Base-by-base conservation (phyloP, 2,329 filamentous ascomycete genomes). In the Fusarium anthophilum region DNA sequence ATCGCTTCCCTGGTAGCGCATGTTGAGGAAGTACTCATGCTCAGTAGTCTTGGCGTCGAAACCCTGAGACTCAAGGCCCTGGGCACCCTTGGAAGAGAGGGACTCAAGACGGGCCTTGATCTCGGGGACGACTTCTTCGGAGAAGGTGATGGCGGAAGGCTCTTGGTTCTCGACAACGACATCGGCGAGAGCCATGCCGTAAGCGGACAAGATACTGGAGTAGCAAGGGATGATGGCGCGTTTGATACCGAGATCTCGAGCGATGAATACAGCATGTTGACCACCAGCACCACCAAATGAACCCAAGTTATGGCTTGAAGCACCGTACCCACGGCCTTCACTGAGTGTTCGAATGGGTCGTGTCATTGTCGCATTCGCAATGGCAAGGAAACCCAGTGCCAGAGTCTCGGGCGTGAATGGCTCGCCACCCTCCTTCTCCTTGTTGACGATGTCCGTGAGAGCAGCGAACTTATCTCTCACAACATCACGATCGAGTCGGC, bases 311-410 rank as follows among this genome's bases (percentile, higher is more conserved):
- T 81, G 79, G 5, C 71, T 76, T 0, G 77, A 74, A 2, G 78
- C 72, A 2, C 73, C 76, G 26, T 78, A 80, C 2, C 79, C 79
- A 1, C 79, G 78, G 3, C 75, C 79, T n/a, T 80, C 79, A 17
- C 75, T 80, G 0, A 80, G 70, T 4, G 77, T 78, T 15, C 79
- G 69, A 22, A 95, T 95, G 0, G 93, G 93, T 38, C 92, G 85
- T 1, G 90, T 91, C 92, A 94, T 94, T 2, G 91, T 90, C 77
- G 92, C 91, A 69, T 94, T 93, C 9, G 92, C 92, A 51, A 94
- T 91, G 60, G 92, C 89, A 74, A 94, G 88, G 77, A 94, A 94
- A 0, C 93, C 93, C 68, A 92, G 90, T 0, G 93, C 92, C 0
- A 80, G n/a, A 6, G 69, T 73, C 53, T 80, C 76, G 0, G 74